These are phyloP conservation scores for Potentilla sterilis DNA, from an alignment of 306 rosid species.

Conservation along the genomic window DNA sequence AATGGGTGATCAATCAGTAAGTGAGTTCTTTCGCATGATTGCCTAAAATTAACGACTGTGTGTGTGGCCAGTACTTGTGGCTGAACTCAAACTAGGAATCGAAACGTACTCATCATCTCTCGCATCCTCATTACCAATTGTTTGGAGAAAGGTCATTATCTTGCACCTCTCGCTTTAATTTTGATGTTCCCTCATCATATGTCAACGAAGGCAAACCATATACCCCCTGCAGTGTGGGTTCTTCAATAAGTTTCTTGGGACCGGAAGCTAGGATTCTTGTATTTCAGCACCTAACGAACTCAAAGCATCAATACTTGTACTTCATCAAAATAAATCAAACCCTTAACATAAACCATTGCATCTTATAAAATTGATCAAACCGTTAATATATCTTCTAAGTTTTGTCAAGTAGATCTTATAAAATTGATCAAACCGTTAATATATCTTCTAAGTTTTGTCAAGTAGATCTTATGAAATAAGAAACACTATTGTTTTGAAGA, in stretches of 20 bases:
- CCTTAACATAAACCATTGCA: background rate
- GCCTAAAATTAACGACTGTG: background rate
- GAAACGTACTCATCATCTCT: background rate
- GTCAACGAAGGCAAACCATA: background rate
- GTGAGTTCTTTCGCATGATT: background rate
- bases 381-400: no score
- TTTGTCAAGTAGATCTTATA: no score
- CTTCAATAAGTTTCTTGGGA: background rate
- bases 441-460: background rate
- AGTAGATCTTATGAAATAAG: no score
- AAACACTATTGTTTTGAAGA: no score
- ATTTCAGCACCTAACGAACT: background rate
- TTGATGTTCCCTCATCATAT: slow-evolving; percentile 23
- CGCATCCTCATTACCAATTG: slow-evolving; percentile 18
- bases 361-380: no score
- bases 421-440: background rate
- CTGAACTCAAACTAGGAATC: background rate
- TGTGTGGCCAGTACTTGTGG: background rate
- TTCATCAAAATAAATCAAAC: background rate
- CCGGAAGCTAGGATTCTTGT: background rate
- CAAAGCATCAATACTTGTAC: background rate
- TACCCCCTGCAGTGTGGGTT: background rate
- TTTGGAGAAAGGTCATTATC: slow-evolving; percentile 46
- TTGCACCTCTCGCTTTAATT: slow-evolving; percentile 16
- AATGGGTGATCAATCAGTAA: background rate